Evolutionary conservation across 495 filamentous ascomycete species (phyloP).

Genomic region (Penicillium manginii): DNA sequence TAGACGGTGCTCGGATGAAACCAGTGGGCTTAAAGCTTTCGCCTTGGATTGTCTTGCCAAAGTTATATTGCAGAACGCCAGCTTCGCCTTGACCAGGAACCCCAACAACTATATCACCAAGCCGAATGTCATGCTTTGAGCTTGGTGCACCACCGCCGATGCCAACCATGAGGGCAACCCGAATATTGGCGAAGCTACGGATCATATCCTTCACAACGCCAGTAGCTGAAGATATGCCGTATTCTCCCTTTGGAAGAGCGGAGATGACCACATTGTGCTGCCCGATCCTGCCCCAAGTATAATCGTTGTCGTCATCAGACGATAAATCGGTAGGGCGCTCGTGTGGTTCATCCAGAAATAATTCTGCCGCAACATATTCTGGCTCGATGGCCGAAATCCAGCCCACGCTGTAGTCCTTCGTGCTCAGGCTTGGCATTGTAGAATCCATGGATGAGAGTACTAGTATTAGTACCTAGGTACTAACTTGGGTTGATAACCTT

Average conservation of each 20-base stretch:
- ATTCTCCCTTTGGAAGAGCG: slow-evolving; percentile 26
- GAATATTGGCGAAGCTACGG: slow-evolving; percentile 7
- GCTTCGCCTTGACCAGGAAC: slow-evolving; percentile 1
- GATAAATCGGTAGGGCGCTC: not conserved
- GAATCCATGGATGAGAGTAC: no score
- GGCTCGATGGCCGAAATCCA: not conserved
- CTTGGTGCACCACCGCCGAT: slow-evolving; percentile 29
- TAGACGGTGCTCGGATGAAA: no score
- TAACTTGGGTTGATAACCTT: no score
- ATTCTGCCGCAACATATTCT: not conserved
- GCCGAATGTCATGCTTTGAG: slow-evolving; percentile 28
- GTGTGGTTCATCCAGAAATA: not conserved
- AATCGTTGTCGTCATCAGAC: slow-evolving; percentile 36
- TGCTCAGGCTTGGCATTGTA: not conserved
- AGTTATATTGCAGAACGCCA: slow-evolving; percentile 27
- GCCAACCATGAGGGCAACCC: slow-evolving; percentile 27
- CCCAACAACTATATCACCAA: slow-evolving; percentile 27
- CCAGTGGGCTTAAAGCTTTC: slow-evolving; percentile 13
- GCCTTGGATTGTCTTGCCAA: slow-evolving; percentile 17
- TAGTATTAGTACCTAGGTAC: no score
- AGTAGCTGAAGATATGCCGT: slow-evolving; percentile 24
- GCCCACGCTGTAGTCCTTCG: not conserved
- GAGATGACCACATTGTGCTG: slow-evolving; percentile 34
- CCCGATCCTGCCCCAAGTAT: slow-evolving; percentile 41
- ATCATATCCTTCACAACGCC: slow-evolving; percentile 36